Base-by-base conservation (phyloP, 2,329 filamentous ascomycete genomes). In the Neopestalotiopsis sp. region DNA sequence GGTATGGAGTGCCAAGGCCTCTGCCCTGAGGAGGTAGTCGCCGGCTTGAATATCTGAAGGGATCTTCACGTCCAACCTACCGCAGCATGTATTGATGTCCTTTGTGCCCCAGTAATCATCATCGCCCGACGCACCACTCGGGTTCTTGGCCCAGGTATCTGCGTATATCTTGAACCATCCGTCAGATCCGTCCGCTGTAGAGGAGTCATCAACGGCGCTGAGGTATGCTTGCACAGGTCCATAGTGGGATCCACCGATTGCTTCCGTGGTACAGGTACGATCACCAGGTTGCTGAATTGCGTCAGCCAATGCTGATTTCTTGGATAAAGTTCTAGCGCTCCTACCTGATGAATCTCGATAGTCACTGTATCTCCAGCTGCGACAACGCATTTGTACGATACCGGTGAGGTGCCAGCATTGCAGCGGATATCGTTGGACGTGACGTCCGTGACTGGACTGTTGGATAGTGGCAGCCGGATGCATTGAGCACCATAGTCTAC, bases 121-220 rank as follows among this genome's bases (percentile, higher is more conserved):
- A 49, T 79, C 78, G n/a, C 83, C 82, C 49, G 83, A 83, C 34
- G 71, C 70, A 30, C 78, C 77, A 20, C 17, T 34, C 14, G 52
- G 30, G 40, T 67, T 67, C 56, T 67, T 59, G 10, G 65, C 65
- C 65, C 84, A 83, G 2, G 84, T 82, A 71, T 85, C 81, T 69
- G 84, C 81, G 72, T 81, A 85, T 70, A 88, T 83, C 79, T 88
- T 88, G 80, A 88, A 87, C 84, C 83, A 88, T 4, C 78, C 75
- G 3, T 30, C 74, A 1, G 80, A 79, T 12, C 82, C 82, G 69
- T 82, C 80, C 58, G 85, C 84, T 0, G 78, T 81, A 40, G 81
- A 75, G 3, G 86, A 82, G 73, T 88, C 82, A 38, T 78, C 69
- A 20, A 88, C 86, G 71, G 85, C 82, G 74, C 81, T 82, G 67